Percentiles rank a stretch among this genome's conserved stretches.
Evolutionary conservation across 495 filamentous ascomycete genomes (phyloP).

Genomic region (Aspergillus sclerotiicarbonarius): DNA sequence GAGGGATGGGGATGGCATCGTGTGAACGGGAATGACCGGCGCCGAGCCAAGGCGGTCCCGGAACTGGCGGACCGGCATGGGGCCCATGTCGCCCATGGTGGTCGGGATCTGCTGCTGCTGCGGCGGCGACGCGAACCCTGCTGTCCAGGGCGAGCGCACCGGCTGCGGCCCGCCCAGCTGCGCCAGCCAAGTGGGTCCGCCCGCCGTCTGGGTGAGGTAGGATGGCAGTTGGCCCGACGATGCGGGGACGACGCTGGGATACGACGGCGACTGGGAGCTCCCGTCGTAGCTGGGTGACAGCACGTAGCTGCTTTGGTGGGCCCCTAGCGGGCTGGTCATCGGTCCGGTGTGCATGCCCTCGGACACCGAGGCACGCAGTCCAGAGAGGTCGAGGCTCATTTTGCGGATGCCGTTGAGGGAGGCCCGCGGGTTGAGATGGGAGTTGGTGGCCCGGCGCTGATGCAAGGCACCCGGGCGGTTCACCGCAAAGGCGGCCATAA

Average conservation of each 20-base stretch:
- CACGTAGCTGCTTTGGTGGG: constrained; percentile 24
- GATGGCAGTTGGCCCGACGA: constrained; percentile 30
- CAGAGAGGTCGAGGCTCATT: constrained; percentile 43
- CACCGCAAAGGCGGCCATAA: constrained; percentile 33
- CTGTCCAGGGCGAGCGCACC: constrained; percentile 22
- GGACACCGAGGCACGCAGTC: constrained; percentile 31
- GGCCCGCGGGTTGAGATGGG: constrained; percentile 23
- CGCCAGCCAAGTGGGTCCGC: constrained; percentile 16
- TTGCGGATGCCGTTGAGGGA: constrained; percentile 36
- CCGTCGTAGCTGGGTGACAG: constrained; percentile 31
- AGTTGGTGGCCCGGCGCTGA: constrained; percentile 23
- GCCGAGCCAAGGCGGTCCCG: constrained; percentile 41
- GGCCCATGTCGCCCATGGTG: constrained; percentile 19
- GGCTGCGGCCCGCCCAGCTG: constrained; percentile 13
- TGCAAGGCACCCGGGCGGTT: constrained; percentile 19
- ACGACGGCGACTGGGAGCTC: constrained; percentile 27
- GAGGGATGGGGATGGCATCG: constrained; percentile 20
- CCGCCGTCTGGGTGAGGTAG: constrained; percentile 25
- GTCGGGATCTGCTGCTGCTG: constrained; percentile 25
- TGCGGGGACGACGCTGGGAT: constrained; percentile 15
- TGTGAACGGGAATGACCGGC: constrained; percentile 35
- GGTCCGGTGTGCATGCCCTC: constrained; percentile 28
- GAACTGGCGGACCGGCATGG: constrained; percentile 34
- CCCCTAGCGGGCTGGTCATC: constrained; percentile 28
- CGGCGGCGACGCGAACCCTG: constrained; percentile 15